phyloP scores from a whole-genome alignment of 768 basidiomycete genomes.

The Pulveroboletus ravenelii region DNA sequence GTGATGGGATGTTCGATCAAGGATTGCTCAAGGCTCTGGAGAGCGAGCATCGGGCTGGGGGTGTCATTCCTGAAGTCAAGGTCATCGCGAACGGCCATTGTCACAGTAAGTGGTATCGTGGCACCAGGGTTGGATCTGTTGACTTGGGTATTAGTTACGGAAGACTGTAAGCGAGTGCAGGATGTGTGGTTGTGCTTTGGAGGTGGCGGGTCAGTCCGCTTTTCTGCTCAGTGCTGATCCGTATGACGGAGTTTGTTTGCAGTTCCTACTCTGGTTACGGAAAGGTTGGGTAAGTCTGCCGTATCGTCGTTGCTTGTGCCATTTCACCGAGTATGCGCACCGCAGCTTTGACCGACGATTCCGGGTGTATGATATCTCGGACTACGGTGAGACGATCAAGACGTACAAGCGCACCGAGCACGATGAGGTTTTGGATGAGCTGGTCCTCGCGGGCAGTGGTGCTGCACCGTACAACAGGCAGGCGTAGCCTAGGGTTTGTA shows the following conservation, averaged over 20 bases:
- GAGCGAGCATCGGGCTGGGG: slow-evolving; percentile 52
- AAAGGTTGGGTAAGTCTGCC: slow-evolving; percentile 55
- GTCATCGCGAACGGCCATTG: slow-evolving; percentile 88
- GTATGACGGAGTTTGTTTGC: background rate
- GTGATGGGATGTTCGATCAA: slow-evolving; percentile 81
- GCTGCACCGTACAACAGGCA: slow-evolving; percentile 34
- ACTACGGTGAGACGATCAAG: slow-evolving; percentile 87
- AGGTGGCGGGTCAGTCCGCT: slow-evolving; percentile 62
- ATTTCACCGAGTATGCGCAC: background rate
- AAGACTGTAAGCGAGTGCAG: slow-evolving; percentile 79
- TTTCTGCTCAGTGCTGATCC: background rate
- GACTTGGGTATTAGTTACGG: slow-evolving; percentile 54
- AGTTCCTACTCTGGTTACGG: slow-evolving; percentile 84
- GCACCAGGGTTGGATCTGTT: slow-evolving; percentile 1
- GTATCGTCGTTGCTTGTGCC: background rate
- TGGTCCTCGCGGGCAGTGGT: slow-evolving; percentile 52
- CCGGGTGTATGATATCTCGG: slow-evolving; percentile 80
- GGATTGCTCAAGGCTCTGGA: slow-evolving; percentile 71
- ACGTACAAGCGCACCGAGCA: slow-evolving; percentile 83
- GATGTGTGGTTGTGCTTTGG: slow-evolving; percentile 93
- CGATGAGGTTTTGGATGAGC: slow-evolving; percentile 60
- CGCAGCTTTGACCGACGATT: slow-evolving; percentile 84
- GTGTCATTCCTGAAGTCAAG: slow-evolving; percentile 67
- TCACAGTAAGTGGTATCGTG: slow-evolving; percentile 52
- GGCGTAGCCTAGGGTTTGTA: background rate